Evolutionary conservation across 139 green algal species (phyloP).

Genomic region (Micromonas pusilla): DNA sequence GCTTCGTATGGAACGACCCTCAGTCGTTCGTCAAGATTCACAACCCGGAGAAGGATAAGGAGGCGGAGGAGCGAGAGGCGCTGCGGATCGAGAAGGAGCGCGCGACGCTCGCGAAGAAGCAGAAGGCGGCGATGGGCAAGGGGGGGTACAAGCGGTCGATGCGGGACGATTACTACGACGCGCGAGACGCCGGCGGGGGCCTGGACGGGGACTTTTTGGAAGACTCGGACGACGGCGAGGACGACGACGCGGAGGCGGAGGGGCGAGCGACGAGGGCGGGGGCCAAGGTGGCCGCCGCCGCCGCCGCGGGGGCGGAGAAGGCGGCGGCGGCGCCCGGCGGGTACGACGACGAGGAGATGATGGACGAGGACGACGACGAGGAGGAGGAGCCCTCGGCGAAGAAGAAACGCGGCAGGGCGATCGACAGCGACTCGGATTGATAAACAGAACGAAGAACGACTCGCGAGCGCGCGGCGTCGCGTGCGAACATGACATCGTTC

Average conservation of each 20-base stretch:
- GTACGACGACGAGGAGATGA: background rate
- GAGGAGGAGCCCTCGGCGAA: background rate
- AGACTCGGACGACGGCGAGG: background rate
- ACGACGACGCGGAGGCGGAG: background rate
- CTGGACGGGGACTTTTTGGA: slow-evolving; percentile 16
- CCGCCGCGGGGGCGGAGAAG: background rate
- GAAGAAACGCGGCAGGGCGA: background rate
- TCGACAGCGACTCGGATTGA: background rate
- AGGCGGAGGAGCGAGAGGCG: background rate
- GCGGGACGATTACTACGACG: slow-evolving; percentile 8
- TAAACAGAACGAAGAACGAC: background rate
- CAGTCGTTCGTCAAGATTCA: slow-evolving; percentile 2
- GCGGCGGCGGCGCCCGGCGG: no score
- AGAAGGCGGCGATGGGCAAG: slow-evolving; percentile 5
- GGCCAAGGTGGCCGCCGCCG: no score
- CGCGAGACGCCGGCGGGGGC: background rate
- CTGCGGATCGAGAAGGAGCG: background rate
- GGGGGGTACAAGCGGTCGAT: background rate
- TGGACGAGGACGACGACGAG: background rate
- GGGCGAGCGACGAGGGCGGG: background rate
- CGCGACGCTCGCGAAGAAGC: background rate
- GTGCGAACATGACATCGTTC: no score
- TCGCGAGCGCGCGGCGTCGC: no score
- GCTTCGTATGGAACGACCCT: no score
- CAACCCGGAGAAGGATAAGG: background rate